Evolutionary conservation across 2,329 filamentous ascomycete species (phyloP), one percentile per base, ranked within the genome.

Genomic region (Claviceps pazoutovae): DNA sequence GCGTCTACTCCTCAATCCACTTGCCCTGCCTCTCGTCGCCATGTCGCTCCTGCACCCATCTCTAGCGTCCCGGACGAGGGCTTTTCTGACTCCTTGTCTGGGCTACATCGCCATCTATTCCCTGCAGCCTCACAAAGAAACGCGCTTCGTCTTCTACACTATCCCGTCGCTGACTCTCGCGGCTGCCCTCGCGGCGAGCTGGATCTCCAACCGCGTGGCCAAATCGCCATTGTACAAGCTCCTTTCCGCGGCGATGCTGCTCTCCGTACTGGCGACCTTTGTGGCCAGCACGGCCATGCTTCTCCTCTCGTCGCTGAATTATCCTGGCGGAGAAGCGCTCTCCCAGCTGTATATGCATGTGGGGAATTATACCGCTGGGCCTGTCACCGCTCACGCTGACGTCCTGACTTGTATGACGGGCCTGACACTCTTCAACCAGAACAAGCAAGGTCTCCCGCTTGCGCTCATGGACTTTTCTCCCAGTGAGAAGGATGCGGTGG

Each of bases 101-200:
- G 66, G 78, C 34, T 98, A 90, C 65, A 74, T 94, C 19, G 76
- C 76, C 4, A 66, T 94, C 44, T 97, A 95, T 72, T 95, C 88
- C 56, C 60, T 88, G 49, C 85, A 95, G 55, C 90, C 91, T 0
- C 93, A 98, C 71, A 98, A 98, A 65, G 93, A 98, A 70, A 86
- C 89, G 65, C 86, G 93, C 17, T 98, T 98, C 72, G 83, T 98
- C 59, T 82, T 97, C 60, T 97, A 97, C 68, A 76, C 81, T 50
- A 75, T 95, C 23, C 93, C 93, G 0, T 75, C 84, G 0, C 71
- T 97, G 34, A 95, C 90, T 0, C 84, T 84, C 11, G 78, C 83
- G 2, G 84, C 88, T 0, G 83, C 88, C 3, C 74, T 88, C 4
- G 83, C 82, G 19, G 87, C 88, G 14, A 78, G 80, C 52, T 83